phyloP scores from a whole-genome alignment of 139 green algal genomes.

The Coelastrella sp. region DNA sequence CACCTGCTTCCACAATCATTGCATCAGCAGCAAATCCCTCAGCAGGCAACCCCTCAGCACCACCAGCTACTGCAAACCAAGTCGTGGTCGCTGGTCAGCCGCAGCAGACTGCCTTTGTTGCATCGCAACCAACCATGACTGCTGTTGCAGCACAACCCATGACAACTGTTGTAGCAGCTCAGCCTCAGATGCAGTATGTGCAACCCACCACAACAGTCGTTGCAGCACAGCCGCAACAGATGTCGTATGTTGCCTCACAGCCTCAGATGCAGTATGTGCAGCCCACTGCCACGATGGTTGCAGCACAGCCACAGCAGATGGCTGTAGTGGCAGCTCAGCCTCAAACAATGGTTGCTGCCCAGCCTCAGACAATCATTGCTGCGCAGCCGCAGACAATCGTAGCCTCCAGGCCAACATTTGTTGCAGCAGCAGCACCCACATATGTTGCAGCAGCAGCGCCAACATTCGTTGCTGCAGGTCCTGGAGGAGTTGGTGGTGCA shows the following conservation, averaged over 20 bases:
- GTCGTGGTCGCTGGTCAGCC: neutral
- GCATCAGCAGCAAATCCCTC: neutral
- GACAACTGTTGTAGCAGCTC: neutral
- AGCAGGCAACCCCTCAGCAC: neutral
- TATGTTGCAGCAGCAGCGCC: constrained; percentile 18
- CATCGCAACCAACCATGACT: neutral
- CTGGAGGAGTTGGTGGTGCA: neutral
- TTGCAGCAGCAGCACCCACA: neutral
- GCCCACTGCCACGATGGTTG: neutral
- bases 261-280: constrained; percentile 2
- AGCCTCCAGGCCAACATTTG: neutral
- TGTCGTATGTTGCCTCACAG: constrained; percentile 8
- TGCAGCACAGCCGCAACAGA: constrained; percentile 24
- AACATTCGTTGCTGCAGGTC: constrained; percentile 1
- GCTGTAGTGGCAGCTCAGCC: neutral
- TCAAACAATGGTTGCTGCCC: too few species aligned
- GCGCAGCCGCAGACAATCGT: too few species aligned
- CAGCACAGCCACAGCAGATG: constrained; percentile 18
- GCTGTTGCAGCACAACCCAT: constrained; percentile 1
- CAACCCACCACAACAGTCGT: neutral
- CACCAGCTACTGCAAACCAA: neutral
- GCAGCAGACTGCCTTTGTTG: neutral
- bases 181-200: neutral
- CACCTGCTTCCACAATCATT: neutral
- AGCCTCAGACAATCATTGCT: too few species aligned